Percentiles rank a stretch among this genome's conserved stretches.
These are phyloP conservation scores for Boletus coccyginus DNA, from an alignment of 768 basidiomycete species.

Conservation along the genomic window DNA sequence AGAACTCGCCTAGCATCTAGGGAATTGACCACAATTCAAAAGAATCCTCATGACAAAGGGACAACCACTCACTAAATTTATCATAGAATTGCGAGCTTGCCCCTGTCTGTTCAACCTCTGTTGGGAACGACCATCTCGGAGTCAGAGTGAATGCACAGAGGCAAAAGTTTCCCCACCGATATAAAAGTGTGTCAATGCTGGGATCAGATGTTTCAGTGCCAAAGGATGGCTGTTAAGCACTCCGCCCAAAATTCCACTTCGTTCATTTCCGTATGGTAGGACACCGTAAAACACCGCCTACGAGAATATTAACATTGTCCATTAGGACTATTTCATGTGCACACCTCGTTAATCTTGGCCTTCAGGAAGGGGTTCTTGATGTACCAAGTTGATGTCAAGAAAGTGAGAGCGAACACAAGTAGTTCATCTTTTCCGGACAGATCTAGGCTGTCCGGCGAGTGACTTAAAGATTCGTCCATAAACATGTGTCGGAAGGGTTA, in stretches of 20 bases:
- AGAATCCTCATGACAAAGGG: slow-evolving; percentile 5
- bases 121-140: neutral
- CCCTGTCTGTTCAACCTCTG: slow-evolving; percentile 97
- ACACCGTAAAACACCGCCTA: slow-evolving; percentile 76
- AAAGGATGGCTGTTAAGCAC: slow-evolving; percentile 81
- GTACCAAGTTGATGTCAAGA: slow-evolving; percentile 92
- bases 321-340: slow-evolving; percentile 10
- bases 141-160: neutral
- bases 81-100: slow-evolving; percentile 99
- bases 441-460: slow-evolving; percentile 77
- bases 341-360: slow-evolving; percentile 90
- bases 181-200: slow-evolving; percentile 90
- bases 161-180: slow-evolving; percentile 56
- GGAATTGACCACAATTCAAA: neutral
- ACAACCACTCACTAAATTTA: slow-evolving; percentile 77
- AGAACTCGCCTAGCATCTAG: slow-evolving; percentile 52
- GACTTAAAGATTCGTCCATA: slow-evolving; percentile 33
- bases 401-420: slow-evolving; percentile 83
- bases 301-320: neutral
- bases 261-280: slow-evolving; percentile 61
- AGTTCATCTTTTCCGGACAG: slow-evolving; percentile 83
- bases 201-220: slow-evolving; percentile 86
- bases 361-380: slow-evolving; percentile 99
- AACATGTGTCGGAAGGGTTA: neutral
- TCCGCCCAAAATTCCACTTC: slow-evolving; percentile 73